Percentiles rank a stretch among this genome's conserved stretches.
phyloP scores from a whole-genome alignment of 208 protist species.

The Naegleria fowleri region DNA sequence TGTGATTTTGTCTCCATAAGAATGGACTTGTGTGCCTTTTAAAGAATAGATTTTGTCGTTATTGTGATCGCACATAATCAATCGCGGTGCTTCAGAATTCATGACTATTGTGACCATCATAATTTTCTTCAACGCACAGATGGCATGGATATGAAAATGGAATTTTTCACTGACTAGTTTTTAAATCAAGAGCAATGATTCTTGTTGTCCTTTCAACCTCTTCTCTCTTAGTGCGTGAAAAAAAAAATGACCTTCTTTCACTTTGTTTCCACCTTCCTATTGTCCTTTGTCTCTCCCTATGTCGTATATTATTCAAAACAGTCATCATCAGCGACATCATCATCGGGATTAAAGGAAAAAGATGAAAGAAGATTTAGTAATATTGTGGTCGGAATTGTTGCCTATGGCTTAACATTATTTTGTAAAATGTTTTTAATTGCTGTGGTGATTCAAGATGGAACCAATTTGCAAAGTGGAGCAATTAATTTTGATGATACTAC shows the following conservation, averaged over 20 bases:
- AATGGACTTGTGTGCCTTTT: too few relatives aligned
- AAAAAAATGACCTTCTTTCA: neutral
- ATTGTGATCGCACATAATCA: too few relatives aligned
- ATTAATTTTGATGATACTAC: neutral
- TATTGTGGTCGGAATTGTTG: neutral
- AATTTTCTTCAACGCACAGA: too few relatives aligned
- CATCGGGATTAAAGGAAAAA: neutral
- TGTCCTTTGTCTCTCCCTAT: neutral
- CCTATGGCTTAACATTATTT: neutral
- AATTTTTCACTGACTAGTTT: too few relatives aligned
- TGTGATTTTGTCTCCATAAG: too few relatives aligned
- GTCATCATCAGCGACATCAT: neutral
- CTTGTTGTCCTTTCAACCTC: too few relatives aligned
- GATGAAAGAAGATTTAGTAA: neutral
- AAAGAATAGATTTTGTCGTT: too few relatives aligned
- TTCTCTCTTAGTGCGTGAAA: too few relatives aligned
- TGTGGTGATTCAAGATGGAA: neutral
- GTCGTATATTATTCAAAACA: neutral
- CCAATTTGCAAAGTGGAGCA: neutral
- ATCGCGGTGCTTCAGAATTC: too few relatives aligned
- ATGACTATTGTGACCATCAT: too few relatives aligned
- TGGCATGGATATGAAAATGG: too few relatives aligned
- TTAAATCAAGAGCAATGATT: too few relatives aligned
- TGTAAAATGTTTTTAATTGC: conserved; percentile 1
- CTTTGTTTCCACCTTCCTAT: neutral